Evolutionary conservation across 306 rosid species (phyloP).

Genomic region (Lupinus albus): DNA sequence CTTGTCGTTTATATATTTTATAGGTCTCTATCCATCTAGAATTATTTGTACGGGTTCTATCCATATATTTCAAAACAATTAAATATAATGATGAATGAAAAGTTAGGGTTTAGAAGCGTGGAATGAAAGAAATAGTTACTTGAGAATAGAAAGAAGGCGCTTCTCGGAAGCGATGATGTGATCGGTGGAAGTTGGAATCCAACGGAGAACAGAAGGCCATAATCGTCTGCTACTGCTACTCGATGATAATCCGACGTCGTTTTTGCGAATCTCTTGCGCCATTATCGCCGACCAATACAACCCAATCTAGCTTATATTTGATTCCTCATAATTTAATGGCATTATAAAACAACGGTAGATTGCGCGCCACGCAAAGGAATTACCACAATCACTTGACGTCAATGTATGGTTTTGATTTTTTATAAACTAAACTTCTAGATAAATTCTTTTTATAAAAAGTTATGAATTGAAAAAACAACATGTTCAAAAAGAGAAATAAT

Average conservation of each 20-base stretch:
- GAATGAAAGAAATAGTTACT: conserved; percentile 46
- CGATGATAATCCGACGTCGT: conserved; percentile 45
- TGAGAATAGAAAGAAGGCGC: conserved; percentile 84
- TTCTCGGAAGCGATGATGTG: conserved; percentile 86
- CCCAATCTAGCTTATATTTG: conserved; percentile 22
- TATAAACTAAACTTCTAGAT: too few species aligned
- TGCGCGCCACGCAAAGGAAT: conserved; percentile 33
- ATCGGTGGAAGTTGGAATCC: conserved; percentile 86
- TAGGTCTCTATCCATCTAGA: too few species aligned
- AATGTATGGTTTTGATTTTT: too few species aligned
- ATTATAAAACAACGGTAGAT: conserved; percentile 13
- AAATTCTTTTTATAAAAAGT: too few species aligned
- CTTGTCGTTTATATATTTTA: too few species aligned
- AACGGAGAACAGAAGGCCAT: conserved; percentile 83
- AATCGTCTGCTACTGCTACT: conserved; percentile 40
- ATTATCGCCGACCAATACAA: conserved; percentile 44
- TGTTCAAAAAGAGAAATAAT: too few species aligned
- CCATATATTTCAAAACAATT: too few species aligned
- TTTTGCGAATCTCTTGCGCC: conserved; percentile 62
- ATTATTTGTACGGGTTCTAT: too few species aligned
- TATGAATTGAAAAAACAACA: too few species aligned
- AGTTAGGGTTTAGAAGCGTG: conserved; percentile 43
- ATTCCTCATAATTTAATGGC: too few species aligned
- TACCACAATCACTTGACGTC: too few species aligned
- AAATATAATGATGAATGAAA: too few species aligned